Percentiles rank a stretch among this genome's conserved stretches.
Conservation (phyloP, 2,329 filamentous ascomycete genomes). For the Diaporthe nobilis region DNA sequence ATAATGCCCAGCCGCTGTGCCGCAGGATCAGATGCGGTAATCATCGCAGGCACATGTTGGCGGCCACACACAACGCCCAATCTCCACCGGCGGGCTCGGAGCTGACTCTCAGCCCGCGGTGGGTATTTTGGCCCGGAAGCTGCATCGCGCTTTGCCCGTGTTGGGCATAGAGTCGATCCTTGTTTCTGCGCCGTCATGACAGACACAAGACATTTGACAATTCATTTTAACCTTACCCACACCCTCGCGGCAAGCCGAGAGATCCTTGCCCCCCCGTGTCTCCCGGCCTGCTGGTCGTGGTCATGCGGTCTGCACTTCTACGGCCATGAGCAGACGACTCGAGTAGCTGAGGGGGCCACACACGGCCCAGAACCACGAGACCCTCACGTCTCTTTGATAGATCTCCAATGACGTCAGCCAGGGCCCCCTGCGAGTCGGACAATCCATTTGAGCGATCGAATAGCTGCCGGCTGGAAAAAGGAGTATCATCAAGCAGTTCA, state of each 20-base stretch:
- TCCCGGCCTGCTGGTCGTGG: background rate
- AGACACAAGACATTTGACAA: background rate
- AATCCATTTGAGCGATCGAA: background rate
- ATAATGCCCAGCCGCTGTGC: background rate
- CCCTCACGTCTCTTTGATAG: background rate
- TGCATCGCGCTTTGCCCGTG: constrained; percentile 25
- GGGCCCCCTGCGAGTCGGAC: background rate
- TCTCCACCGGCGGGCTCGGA: constrained; percentile 26
- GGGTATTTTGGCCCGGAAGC: background rate
- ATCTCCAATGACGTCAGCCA: constrained; percentile 28
- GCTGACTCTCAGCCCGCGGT: constrained; percentile 24
- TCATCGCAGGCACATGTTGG: constrained; percentile 23
- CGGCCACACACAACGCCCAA: background rate
- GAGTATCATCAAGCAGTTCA: background rate
- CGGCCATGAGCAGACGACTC: background rate
- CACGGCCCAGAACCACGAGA: background rate
- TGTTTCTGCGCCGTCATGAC: constrained; percentile 12
- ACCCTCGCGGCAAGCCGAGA: background rate
- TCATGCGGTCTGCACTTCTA: constrained; percentile 2
- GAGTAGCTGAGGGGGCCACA: background rate
- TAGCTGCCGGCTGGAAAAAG: background rate
- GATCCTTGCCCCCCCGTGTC: background rate
- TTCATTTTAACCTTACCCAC: background rate
- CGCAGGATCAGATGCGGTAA: constrained; percentile 4
- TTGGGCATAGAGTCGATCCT: constrained; percentile 28